Evolutionary conservation across 192 early-diverging fungal species (phyloP), one percentile per base, ranked within the genome.

Genomic region (Hyaloraphidium curvatum): DNA sequence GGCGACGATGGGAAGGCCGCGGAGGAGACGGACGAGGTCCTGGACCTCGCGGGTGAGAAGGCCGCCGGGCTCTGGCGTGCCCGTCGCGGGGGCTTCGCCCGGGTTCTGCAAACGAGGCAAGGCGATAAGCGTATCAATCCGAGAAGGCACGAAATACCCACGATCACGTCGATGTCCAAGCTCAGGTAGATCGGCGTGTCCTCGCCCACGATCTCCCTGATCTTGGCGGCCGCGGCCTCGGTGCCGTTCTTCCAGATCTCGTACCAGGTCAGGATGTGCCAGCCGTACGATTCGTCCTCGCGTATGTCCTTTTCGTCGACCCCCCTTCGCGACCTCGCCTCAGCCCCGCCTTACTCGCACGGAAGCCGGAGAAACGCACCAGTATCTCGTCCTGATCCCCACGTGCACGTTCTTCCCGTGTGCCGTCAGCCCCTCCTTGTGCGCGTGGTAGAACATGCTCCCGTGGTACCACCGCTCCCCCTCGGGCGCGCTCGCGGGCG

Each of bases 391-490:
- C 30, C 67, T 55, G 40, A 68, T 68, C 14, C 67, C 67, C 31
- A 65, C 67, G 35, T 68, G 67, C 25, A 68, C 29, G 19, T 61
- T 64, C 2, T 57, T 69, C 16, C 67, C 67, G 53, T 67, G 62
- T 39, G 50, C 40, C 23, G 56, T 68, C 22, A 68, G 48, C 23
- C 67, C 67, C 39, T 68, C 67, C 14, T 30, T 57, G 2, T 58
- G 56, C 7, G 67, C 67, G 54, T 68, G 23, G 17, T 25, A 48
- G 43, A 48, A 48, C 43, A 48, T 48, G 7, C 17, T 48, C 19
- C 43, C 43, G 25, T 48, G 43, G 11, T 11, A 7, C 14, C 5
- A 48, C 23, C 7, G 17, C 25, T 48, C 43, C 25, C 25, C 43
- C 19, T 48, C 19, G 4, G 43, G 43, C 4, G 23, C 11, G 11